Evolutionary conservation across 202 grass and related monocot genomes (phyloP).

Genomic region (Setaria viridis): DNA sequence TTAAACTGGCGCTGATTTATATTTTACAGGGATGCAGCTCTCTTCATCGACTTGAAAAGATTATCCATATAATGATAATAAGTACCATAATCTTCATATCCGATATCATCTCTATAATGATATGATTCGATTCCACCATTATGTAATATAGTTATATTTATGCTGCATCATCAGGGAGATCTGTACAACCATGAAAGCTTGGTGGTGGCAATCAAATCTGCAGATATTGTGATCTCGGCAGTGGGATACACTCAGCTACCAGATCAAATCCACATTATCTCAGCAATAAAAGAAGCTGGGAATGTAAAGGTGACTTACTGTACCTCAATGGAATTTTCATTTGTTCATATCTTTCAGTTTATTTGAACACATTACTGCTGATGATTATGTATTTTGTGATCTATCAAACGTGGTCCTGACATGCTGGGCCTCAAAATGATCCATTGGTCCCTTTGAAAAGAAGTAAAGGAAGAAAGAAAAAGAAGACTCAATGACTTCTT

Average conservation of each 20-base stretch:
- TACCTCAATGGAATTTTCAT: slow-evolving; percentile 15
- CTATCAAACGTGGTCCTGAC: background rate
- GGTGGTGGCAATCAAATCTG: slow-evolving; percentile 50
- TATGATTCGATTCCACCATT: slow-evolving; percentile 2
- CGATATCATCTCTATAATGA: background rate
- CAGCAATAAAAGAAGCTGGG: slow-evolving; percentile 67
- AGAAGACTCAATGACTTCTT: background rate
- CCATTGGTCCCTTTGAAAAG: too few species aligned
- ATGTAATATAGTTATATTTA: background rate
- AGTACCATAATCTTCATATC: background rate
- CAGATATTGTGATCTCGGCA: slow-evolving; percentile 73
- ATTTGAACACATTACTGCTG: background rate
- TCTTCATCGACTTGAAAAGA: background rate
- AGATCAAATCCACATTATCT: slow-evolving; percentile 73
- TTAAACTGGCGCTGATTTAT: background rate
- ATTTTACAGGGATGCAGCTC: background rate
- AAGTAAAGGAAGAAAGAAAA: background rate
- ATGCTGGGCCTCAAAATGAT: background rate
- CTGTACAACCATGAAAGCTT: slow-evolving; percentile 63
- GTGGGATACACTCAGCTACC: slow-evolving; percentile 55
- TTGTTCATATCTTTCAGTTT: background rate
- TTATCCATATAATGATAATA: background rate
- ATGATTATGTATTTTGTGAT: background rate
- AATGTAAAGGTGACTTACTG: slow-evolving; percentile 61
- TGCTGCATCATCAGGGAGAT: slow-evolving; percentile 58